Evolutionary conservation across 2,329 filamentous ascomycete genomes (phyloP).

Genomic region (Cyphellophora attinorum): DNA sequence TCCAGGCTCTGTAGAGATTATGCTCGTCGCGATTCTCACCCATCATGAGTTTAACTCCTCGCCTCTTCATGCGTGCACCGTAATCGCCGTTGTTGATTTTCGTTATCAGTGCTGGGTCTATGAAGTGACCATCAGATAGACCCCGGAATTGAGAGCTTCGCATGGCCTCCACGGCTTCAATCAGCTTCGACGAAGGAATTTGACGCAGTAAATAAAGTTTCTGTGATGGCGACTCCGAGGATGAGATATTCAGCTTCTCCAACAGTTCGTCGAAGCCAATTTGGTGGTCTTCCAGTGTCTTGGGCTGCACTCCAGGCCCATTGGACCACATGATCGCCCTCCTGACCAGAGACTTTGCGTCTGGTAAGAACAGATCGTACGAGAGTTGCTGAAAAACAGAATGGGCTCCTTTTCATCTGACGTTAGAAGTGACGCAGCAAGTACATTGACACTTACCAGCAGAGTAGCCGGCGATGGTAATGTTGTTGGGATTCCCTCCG

Average conservation of each 20-base stretch:
- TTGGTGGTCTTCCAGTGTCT: too few relatives aligned
- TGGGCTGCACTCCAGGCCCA: conserved; percentile 44
- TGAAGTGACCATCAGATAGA: conserved; percentile 40
- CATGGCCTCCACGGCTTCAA: conserved; percentile 29
- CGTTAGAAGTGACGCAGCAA: conserved; percentile 5
- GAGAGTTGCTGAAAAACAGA: conserved; percentile 49
- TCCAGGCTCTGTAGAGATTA: conserved; percentile 41
- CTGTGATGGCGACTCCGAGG: too few relatives aligned
- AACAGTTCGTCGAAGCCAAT: too few relatives aligned
- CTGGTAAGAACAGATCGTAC: conserved; percentile 43
- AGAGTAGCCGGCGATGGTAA: conserved; percentile 47
- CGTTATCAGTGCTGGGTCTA: conserved; percentile 32
- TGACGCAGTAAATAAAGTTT: too few relatives aligned
- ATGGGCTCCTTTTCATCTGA: conserved; percentile 35
- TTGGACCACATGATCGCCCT: conserved; percentile 46
- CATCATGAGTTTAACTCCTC: conserved; percentile 40
- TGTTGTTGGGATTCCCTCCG: conserved; percentile 39
- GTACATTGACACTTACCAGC: conserved; percentile 28
- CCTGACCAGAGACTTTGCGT: conserved; percentile 37
- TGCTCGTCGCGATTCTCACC: conserved; percentile 48
- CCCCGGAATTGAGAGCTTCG: conserved; percentile 46
- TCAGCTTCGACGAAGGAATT: too few relatives aligned
- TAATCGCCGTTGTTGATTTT: conserved; percentile 41
- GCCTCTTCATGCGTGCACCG: conserved; percentile 32
- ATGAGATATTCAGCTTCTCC: too few relatives aligned